Base-by-base conservation (phyloP, 139 green algal genomes). In the Haematococcus sp. region DNA sequence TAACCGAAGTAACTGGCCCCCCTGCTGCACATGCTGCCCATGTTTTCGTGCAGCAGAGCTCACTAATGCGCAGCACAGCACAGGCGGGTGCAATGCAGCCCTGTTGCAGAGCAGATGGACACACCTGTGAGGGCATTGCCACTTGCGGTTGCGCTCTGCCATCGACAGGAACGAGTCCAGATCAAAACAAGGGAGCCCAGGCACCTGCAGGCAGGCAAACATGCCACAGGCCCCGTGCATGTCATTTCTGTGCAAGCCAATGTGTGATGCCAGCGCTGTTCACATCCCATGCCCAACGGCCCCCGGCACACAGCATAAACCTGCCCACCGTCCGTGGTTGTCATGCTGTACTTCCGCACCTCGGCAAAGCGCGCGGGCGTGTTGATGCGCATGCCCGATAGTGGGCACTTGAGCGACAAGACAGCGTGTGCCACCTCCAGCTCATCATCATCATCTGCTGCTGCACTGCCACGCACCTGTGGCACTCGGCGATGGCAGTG, bases 121-220 rank as follows among this genome's bases (percentile, higher is more conserved):
- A 49, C 73, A 90, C 76, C 78, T 91, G 78, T 89, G 86, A 0
- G 93, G 93, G 82, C 92, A 93, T 78, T 93, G 85, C 93, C 93
- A 97, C 85, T 96, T 97, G 77, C 86, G 84, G 33, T 84, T 94
- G 70, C 83, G 78, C 71, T 86, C 27, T 20, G 78, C 89, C 73
- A 91, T 84, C 17, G 75, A 77, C 58, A 97, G 77, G 76, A 95
- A 97, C 25, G 83, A 76, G 44, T 92, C 87, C 59, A 97, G 81
- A 78, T 97, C 92, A 78, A 97, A 97, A 25, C 77, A 75, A 16
- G 73, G 71, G 40, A 92, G 81, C 11, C 84, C 89, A 23, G 43
- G 68, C 68, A 74, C 32, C 7, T 30, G 30, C 58, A 65, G n/a
- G 17, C 23, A 30, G 7, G 58, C n/a, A n/a, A 20, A 61, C 54